Evolutionary conservation across 2,329 filamentous ascomycete genomes (phyloP).

Genomic region (Paecilomyces formosus): DNA sequence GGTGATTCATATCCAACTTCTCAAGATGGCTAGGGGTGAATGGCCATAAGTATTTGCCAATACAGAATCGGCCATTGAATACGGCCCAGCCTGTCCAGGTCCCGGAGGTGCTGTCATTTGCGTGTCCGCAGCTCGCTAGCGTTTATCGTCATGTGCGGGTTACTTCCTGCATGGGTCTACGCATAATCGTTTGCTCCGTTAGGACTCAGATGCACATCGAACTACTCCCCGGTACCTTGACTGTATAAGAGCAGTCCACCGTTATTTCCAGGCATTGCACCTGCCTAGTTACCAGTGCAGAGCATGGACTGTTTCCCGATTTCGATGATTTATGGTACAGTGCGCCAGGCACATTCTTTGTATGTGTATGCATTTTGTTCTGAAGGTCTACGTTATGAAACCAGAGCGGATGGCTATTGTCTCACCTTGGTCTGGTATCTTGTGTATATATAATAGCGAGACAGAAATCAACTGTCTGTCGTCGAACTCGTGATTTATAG

Average conservation of each 20-base stretch:
- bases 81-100: neutral
- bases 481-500: neutral
- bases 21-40: constrained; percentile 5
- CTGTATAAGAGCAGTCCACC: neutral
- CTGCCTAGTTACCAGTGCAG: neutral
- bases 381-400: neutral
- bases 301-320: neutral
- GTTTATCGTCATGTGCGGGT: neutral
- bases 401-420: neutral
- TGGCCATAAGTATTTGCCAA: neutral
- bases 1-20: constrained; percentile 8
- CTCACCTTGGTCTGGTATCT: neutral
- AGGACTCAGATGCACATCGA: neutral
- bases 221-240: neutral
- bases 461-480: neutral
- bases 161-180: neutral
- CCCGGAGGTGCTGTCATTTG: neutral
- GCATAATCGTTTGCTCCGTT: neutral
- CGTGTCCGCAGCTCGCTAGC: neutral
- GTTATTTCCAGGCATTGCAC: neutral
- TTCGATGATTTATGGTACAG: neutral
- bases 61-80: neutral
- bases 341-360: neutral
- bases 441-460: neutral
- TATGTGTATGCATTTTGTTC: neutral